These are phyloP conservation scores for Coprinopsis strossmayeri DNA, from an alignment of 768 basidiomycete species.

Conservation along the genomic window DNA sequence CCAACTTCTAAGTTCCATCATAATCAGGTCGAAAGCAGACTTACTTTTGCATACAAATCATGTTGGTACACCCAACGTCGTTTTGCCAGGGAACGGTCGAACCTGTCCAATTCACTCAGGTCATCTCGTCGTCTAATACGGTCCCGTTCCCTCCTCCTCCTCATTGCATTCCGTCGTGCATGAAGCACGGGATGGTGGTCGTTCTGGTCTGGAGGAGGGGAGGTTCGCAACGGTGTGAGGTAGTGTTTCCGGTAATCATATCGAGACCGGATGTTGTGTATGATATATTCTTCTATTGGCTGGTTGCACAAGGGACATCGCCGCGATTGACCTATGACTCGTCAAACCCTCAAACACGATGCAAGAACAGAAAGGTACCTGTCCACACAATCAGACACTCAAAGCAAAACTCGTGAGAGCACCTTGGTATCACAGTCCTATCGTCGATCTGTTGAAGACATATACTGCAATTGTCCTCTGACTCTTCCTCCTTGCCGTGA, in stretches of 20 bases:
- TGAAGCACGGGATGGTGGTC: slow-evolving; percentile 19
- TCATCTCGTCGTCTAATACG: slow-evolving; percentile 43
- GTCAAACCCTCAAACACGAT: not conserved
- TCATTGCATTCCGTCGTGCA: slow-evolving; percentile 20
- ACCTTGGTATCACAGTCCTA: slow-evolving; percentile 74
- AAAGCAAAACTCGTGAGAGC: slow-evolving; percentile 93
- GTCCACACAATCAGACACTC: slow-evolving; percentile 86
- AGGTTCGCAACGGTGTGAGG: slow-evolving; percentile 56
- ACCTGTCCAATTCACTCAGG: slow-evolving; percentile 55
- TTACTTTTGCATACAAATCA: slow-evolving; percentile 78
- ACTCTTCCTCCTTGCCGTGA: slow-evolving; percentile 28
- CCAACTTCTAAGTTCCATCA: slow-evolving; percentile 10
- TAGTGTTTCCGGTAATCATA: slow-evolving; percentile 81
- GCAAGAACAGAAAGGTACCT: slow-evolving; percentile 30
- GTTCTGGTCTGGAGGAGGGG: slow-evolving; percentile 33
- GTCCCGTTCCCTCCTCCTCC: slow-evolving; percentile 31
- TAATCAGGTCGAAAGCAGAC: slow-evolving; percentile 16
- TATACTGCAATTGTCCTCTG: slow-evolving; percentile 72
- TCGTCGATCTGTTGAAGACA: slow-evolving; percentile 77
- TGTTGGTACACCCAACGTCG: slow-evolving; percentile 79
- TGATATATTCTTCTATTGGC: slow-evolving; percentile 63
- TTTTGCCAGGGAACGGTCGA: slow-evolving; percentile 67
- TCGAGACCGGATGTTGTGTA: slow-evolving; percentile 72
- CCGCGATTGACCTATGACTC: slow-evolving; percentile 59
- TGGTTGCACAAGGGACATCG: slow-evolving; percentile 74